Conservation (phyloP, 352 stramenopile species). For the Globisporangium polare region DNA sequence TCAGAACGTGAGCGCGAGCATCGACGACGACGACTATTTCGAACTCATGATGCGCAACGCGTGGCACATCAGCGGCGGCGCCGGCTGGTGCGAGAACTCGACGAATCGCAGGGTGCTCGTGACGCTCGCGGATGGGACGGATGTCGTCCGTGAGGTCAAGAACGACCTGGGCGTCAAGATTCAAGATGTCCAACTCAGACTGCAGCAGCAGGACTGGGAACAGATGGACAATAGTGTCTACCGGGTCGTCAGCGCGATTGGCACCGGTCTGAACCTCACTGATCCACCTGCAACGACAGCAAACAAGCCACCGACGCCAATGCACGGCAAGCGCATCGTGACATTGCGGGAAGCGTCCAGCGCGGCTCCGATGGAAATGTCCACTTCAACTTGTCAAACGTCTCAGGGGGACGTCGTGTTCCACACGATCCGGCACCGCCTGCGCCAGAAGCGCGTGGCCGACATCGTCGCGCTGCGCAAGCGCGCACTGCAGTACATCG, state of each 20-base stretch:
- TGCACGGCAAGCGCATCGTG: constrained; percentile 36
- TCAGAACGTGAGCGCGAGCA: constrained; percentile 82
- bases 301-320: background rate
- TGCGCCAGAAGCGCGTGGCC: constrained; percentile 40
- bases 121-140: constrained; percentile 39
- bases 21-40: constrained; percentile 90
- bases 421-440: constrained; percentile 32
- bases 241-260: constrained; percentile 2
- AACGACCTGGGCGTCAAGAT: constrained; percentile 39
- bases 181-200: constrained; percentile 28
- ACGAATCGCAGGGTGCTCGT: constrained; percentile 63
- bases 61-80: constrained; percentile 54
- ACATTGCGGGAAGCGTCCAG: constrained; percentile 57
- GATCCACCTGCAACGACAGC: constrained; percentile 1
- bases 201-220: constrained; percentile 33
- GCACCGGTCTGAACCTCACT: constrained; percentile 12
- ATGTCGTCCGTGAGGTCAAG: constrained; percentile 39
- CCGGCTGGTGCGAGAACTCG: constrained; percentile 54
- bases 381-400: background rate
- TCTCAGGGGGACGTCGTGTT: constrained; percentile 37
- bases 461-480: constrained; percentile 50
- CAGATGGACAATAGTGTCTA: constrained; percentile 2
- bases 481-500: constrained; percentile 40
- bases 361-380: constrained; percentile 20
- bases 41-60: constrained; percentile 90